A percentile compares a stretch with the other conserved stretches of the same genome.
Evolutionary conservation across 2,329 filamentous ascomycete species (phyloP).

Genomic region (Monosporascus cannonballus): DNA sequence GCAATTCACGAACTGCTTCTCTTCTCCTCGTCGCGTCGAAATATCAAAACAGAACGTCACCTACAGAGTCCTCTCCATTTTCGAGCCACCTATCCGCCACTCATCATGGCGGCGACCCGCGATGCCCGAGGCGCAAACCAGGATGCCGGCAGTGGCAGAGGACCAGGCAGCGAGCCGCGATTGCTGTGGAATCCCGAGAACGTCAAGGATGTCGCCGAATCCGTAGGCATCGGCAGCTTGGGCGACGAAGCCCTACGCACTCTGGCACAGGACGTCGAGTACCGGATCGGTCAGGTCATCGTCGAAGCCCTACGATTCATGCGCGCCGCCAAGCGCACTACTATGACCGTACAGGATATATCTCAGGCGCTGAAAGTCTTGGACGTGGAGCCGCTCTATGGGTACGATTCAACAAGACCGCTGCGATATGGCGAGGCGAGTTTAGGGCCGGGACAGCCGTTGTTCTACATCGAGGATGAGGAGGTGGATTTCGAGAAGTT

Average conservation of each 20-base stretch:
- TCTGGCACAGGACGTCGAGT: slow-evolving; percentile 91
- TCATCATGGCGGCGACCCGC: slow-evolving; percentile 17
- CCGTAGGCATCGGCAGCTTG: slow-evolving; percentile 77
- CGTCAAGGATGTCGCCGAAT: slow-evolving; percentile 91
- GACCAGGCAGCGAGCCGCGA: slow-evolving; percentile 15
- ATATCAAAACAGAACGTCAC: too few relatives aligned
- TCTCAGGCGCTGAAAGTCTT: slow-evolving; percentile 78
- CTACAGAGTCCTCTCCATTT: too few relatives aligned
- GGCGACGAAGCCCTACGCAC: slow-evolving; percentile 82
- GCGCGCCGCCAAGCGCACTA: slow-evolving; percentile 82
- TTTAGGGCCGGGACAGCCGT: slow-evolving; percentile 83
- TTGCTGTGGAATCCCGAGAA: slow-evolving; percentile 94
- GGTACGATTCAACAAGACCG: slow-evolving; percentile 87
- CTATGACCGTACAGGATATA: slow-evolving; percentile 83
- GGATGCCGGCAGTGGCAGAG: slow-evolving; percentile 14
- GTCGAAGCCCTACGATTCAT: slow-evolving; percentile 94
- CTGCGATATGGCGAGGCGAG: slow-evolving; percentile 91
- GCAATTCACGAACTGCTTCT: too few relatives aligned
- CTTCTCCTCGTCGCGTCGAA: too few relatives aligned
- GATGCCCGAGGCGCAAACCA: slow-evolving; percentile 17
- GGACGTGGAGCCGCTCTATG: slow-evolving; percentile 91
- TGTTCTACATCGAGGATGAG: slow-evolving; percentile 97
- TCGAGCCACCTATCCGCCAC: background rate
- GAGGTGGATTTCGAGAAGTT: slow-evolving; percentile 98
- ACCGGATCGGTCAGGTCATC: slow-evolving; percentile 86